Evolutionary conservation across 1,284 basidiomycete genomes (phyloP), one percentile per base, ranked within the genome.

Genomic region (Sphaerobolus stellatus): DNA sequence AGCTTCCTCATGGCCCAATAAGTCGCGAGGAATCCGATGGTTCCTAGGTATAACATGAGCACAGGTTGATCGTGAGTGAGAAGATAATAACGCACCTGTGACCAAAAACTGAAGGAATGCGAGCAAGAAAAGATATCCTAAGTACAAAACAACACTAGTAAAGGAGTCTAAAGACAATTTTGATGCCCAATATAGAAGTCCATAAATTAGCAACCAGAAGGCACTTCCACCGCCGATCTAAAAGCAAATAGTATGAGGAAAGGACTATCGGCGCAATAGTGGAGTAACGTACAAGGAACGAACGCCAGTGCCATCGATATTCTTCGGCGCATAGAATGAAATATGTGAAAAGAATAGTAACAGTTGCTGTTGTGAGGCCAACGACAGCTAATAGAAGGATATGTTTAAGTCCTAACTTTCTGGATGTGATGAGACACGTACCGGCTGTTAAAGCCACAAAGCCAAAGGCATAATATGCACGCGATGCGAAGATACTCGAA

Each of bases 321-420:
- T 99, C 95, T 70, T 98, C 96, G 9, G 93, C 90, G 61, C 95
- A 98, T 14, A 99, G 81, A 56, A 88, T 80, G 70, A 98, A 98
- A 75, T 99, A 97, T 1, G 86, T 88, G 71, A 94, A 92, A 8
- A 97, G 78, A 60, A 96, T 90, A 3, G 92, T 86, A 31, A 94
- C 90, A 1, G 93, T 94, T 2, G 92, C 94, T 0, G 92, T 92
- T 2, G 94, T 97, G 41, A 97, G 72, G 22, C 82, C 82, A 33
- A 97, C 92, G 41, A 98, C 86, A 38, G 29, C 52, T 54, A 4
- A 34, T 3, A 30, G 18, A 3, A 30, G 22, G 9, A 38, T 48
- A 34, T 29, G 4, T 13, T 36, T 13, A 29, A 9, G 33, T 48
- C 24, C 18, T 20, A 46, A 4, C 20, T 28, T 20, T 38, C 5